phyloP scores from a whole-genome alignment of 2,329 filamentous ascomycete species.

The Cytospora schulzeri region DNA sequence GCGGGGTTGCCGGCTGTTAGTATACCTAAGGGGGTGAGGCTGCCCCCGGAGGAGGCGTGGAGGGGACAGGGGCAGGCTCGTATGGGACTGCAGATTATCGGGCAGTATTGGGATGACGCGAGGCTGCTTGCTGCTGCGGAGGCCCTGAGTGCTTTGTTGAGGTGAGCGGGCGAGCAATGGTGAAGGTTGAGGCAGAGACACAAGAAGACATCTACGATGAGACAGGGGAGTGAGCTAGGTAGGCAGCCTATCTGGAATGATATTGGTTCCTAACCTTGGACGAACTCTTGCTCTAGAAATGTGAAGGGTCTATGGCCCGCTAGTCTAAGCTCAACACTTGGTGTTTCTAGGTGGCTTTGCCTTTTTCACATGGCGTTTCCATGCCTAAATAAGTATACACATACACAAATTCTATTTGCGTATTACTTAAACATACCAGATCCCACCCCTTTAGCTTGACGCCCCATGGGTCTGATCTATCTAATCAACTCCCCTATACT shows the following conservation, averaged over 20 bases:
- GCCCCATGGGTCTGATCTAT: not conserved
- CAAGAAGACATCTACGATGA: not conserved
- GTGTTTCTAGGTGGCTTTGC: too few species aligned
- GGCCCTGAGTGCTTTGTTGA: slow-evolving; percentile 36
- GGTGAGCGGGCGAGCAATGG: not conserved
- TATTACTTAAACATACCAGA: not conserved
- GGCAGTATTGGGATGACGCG: slow-evolving; percentile 78
- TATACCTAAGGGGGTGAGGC: slow-evolving; percentile 62
- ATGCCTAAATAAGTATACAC: too few species aligned
- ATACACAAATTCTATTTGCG: too few species aligned
- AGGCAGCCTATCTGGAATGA: too few species aligned
- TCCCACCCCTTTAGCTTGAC: not conserved
- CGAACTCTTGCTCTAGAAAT: too few species aligned
- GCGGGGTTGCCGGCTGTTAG: slow-evolving; percentile 89
- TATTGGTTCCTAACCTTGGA: too few species aligned
- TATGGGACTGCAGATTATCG: slow-evolving; percentile 72
- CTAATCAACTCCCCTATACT: slow-evolving; percentile 39
- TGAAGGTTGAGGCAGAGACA: not conserved
- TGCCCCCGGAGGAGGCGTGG: slow-evolving; percentile 35
- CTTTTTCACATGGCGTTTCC: too few species aligned
- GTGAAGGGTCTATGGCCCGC: too few species aligned
- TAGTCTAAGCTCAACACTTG: too few species aligned
- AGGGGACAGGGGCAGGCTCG: slow-evolving; percentile 36
- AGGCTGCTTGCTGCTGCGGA: slow-evolving; percentile 62
- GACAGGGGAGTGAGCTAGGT: not conserved